Conservation (phyloP, 805 yeast genomes). For the Scheffersomyces ergatensis region DNA sequence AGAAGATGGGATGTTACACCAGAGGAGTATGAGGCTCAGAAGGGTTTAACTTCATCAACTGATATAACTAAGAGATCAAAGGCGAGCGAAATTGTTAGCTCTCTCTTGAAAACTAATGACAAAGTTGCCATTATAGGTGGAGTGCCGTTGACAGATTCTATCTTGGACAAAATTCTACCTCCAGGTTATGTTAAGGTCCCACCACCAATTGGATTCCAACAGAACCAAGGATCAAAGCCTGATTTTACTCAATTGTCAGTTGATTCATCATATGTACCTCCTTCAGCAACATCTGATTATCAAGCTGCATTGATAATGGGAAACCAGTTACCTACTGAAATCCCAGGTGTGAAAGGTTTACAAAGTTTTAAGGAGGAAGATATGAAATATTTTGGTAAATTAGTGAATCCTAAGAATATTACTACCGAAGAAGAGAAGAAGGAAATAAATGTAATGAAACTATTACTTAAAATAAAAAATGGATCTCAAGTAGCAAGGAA, state of each 20-base stretch:
- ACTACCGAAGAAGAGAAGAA: constrained; percentile 51
- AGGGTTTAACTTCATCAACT: not conserved
- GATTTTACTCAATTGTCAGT: constrained; percentile 24
- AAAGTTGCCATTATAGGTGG: constrained; percentile 29
- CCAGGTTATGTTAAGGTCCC: constrained; percentile 44
- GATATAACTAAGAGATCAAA: not conserved
- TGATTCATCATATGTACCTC: constrained; percentile 56
- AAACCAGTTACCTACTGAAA: constrained; percentile 44
- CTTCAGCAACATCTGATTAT: constrained; percentile 22
- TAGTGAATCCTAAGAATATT: constrained; percentile 30
- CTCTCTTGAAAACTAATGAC: constrained; percentile 3
- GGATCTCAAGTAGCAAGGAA: constrained; percentile 72
- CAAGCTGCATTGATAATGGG: constrained; percentile 10
- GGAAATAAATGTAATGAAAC: constrained; percentile 59
- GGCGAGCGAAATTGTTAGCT: not conserved
- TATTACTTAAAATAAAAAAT: constrained; percentile 71
- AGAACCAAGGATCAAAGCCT: constrained; percentile 22
- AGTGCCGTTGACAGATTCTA: constrained; percentile 39
- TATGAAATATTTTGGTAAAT: constrained; percentile 63
- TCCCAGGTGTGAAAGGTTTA: constrained; percentile 65
- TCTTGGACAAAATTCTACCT: constrained; percentile 51
- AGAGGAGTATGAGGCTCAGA: constrained; percentile 22
- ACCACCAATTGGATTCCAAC: constrained; percentile 47
- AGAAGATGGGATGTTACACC: constrained; percentile 48
- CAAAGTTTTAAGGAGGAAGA: constrained; percentile 73